A percentile compares a stretch with the other conserved stretches of the same genome.
Conservation (phyloP, 208 protist species). For the Trypanosomatidae sp. region DNA sequence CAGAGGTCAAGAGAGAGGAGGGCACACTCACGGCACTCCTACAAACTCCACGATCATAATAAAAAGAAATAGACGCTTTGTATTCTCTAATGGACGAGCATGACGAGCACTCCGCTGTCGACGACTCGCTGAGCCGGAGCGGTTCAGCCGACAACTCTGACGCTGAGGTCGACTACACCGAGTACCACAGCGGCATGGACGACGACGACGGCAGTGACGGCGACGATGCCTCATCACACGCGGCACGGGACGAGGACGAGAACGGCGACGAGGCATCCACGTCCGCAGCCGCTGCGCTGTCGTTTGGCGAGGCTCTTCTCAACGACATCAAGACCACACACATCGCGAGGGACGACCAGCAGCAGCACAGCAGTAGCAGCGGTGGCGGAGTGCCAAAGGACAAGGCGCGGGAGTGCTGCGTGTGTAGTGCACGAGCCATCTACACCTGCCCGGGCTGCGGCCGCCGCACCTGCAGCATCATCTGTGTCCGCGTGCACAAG, state of each 20-base stretch:
- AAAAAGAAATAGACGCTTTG: no score
- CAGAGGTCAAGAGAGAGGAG: no score
- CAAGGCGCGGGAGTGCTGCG: constrained; percentile 41
- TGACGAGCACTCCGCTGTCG: background rate
- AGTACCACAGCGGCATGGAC: background rate
- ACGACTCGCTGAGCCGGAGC: background rate
- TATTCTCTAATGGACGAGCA: no score
- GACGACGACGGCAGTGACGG: background rate
- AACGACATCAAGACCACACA: constrained; percentile 24
- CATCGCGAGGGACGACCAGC: background rate
- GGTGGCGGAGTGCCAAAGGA: no score
- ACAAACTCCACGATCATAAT: no score
- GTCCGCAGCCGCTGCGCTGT: no score
- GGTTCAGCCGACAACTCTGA: background rate
- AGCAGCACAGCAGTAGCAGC: no score
- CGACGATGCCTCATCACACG: background rate
- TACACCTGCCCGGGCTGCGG: constrained; percentile 85
- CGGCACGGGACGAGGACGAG: background rate
- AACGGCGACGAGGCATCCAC: background rate
- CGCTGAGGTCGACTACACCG: background rate
- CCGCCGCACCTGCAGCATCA: constrained; percentile 71
- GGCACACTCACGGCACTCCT: no score
- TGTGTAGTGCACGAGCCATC: constrained; percentile 47
- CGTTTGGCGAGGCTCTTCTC: constrained; percentile 32
- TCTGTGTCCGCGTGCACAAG: constrained; percentile 81